phyloP scores from a whole-genome alignment of 345 rosid species.

The Rubroshorea leprosula region DNA sequence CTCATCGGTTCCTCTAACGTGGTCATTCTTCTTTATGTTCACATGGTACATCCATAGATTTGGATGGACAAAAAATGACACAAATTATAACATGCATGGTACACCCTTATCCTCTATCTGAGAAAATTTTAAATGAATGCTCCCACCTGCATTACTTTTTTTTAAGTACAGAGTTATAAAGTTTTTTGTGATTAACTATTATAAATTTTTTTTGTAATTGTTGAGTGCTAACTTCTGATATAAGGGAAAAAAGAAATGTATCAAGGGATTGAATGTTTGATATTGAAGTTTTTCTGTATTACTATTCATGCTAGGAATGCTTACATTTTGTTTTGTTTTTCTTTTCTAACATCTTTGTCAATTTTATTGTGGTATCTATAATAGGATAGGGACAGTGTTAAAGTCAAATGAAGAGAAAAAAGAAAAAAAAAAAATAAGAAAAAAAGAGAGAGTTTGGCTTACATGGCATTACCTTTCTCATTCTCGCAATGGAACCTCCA shows the following conservation, averaged over 20 bases:
- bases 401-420: conserved; percentile 8
- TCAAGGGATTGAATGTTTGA: not conserved
- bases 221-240: too few relatives aligned
- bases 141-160: too few relatives aligned
- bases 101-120: too few relatives aligned
- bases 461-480: not conserved
- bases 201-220: too few relatives aligned
- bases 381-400: not conserved
- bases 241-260: too few relatives aligned
- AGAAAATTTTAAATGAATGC: too few relatives aligned
- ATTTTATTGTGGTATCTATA: not conserved
- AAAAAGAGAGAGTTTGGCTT: conserved; percentile 7
- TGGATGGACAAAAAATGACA: too few relatives aligned
- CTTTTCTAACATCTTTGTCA: not conserved
- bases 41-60: conserved; percentile 1
- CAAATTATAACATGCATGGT: too few relatives aligned
- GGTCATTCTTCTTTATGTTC: not conserved
- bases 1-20: not conserved
- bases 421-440: not conserved
- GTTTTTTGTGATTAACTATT: too few relatives aligned
- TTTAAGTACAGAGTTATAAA: too few relatives aligned
- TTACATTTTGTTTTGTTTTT: not conserved
- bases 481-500: conserved; percentile 12
- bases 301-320: not conserved
- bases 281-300: not conserved